A percentile compares a stretch with the other conserved stretches of the same genome.
These are phyloP conservation scores for Amoebophrya sp. DNA, from an alignment of 169 alveolate genomes.

Conservation along the genomic window DNA sequence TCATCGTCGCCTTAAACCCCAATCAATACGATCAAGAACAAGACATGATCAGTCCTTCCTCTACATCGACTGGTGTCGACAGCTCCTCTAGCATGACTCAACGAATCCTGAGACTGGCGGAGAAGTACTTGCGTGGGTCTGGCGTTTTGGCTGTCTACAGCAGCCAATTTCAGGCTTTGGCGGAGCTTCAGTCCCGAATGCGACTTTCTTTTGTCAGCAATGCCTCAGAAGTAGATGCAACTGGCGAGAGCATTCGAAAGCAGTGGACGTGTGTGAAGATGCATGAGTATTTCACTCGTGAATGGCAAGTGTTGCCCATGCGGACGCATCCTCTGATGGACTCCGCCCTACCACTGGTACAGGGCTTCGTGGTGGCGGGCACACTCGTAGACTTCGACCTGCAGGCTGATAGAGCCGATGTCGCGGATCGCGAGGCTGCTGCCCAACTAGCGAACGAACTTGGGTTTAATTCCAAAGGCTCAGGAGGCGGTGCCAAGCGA, in stretches of 20 bases:
- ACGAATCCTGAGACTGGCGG: neutral
- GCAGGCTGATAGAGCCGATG: neutral
- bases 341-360: neutral
- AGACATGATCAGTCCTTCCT: too few relatives aligned
- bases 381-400: neutral
- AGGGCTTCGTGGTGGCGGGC: neutral
- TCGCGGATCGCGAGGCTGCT: neutral
- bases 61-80: too few relatives aligned
- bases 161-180: neutral
- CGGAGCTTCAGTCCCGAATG: neutral
- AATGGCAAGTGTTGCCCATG: constrained; percentile 10
- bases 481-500: neutral
- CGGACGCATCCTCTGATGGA: constrained; percentile 6
- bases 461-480: neutral
- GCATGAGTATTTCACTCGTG: constrained; percentile 1
- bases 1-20: neutral
- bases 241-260: neutral
- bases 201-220: too few relatives aligned
- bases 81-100: neutral
- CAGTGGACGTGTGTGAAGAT: neutral
- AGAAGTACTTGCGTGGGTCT: neutral
- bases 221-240: neutral
- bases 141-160: neutral
- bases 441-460: neutral
- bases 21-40: too few relatives aligned